Conservation (phyloP, 768 basidiomycete genomes). For the Pleurotus citrinopileatus region DNA sequence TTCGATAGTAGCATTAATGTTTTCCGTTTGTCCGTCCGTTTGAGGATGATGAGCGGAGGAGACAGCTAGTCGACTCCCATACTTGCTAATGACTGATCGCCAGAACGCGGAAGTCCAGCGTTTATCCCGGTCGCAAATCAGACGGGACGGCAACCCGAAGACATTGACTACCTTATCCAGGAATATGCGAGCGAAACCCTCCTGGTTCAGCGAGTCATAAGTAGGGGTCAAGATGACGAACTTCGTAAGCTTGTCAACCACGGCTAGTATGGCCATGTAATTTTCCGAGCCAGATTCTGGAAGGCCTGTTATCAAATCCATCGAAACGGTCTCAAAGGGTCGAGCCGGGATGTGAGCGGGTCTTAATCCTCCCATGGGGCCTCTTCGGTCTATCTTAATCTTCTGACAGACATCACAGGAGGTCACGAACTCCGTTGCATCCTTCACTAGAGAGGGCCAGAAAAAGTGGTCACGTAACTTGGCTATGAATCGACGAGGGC, state of each 20-base stretch:
- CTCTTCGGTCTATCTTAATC: slow-evolving; percentile 16
- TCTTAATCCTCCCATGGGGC: slow-evolving; percentile 15
- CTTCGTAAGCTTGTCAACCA: slow-evolving; percentile 31
- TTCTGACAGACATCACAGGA: slow-evolving; percentile 25
- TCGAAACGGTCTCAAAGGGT: slow-evolving; percentile 18
- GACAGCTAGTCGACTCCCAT: slow-evolving; percentile 18
- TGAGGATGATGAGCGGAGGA: slow-evolving; percentile 36
- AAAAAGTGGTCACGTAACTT: neutral
- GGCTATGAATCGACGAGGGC: neutral
- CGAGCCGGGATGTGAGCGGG: slow-evolving; percentile 19
- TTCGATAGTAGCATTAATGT: slow-evolving; percentile 22
- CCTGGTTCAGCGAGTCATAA: slow-evolving; percentile 13
- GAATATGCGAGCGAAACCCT: slow-evolving; percentile 22
- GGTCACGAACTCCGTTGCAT: slow-evolving; percentile 10
- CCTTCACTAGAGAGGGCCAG: slow-evolving; percentile 11
- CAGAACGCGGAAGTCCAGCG: slow-evolving; percentile 24
- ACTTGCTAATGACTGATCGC: slow-evolving; percentile 15
- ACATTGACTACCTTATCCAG: slow-evolving; percentile 18
- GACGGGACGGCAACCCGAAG: slow-evolving; percentile 18
- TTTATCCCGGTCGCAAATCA: slow-evolving; percentile 15
- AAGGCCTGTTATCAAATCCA: slow-evolving; percentile 21
- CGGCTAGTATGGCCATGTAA: slow-evolving; percentile 19
- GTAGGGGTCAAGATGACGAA: slow-evolving; percentile 18
- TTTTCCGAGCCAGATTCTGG: slow-evolving; percentile 16
- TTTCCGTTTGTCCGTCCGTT: slow-evolving; percentile 33